These are phyloP conservation scores for Blakeslea trispora DNA, from an alignment of 371 early-diverging fungal genomes.

Conservation along the genomic window DNA sequence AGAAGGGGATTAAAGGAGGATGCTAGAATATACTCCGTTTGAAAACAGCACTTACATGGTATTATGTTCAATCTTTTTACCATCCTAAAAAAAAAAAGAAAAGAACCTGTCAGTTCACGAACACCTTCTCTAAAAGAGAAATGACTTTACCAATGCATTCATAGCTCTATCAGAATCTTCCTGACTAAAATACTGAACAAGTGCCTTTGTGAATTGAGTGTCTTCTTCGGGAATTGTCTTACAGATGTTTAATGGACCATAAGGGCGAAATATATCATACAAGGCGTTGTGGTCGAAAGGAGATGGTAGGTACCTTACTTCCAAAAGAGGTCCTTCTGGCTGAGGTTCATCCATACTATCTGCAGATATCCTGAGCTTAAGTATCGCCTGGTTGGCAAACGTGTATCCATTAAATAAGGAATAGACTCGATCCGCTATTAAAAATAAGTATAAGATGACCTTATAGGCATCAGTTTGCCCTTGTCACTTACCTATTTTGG, in stretches of 20 bases:
- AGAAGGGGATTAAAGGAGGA: neutral
- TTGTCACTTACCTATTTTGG: slow-evolving; percentile 28
- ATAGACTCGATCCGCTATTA: slow-evolving; percentile 42
- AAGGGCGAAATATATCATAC: slow-evolving; percentile 42
- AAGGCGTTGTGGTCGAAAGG: slow-evolving; percentile 30
- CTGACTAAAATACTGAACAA: slow-evolving; percentile 39
- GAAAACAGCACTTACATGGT: slow-evolving; percentile 16
- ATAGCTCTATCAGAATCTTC: slow-evolving; percentile 32
- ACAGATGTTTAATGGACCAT: slow-evolving; percentile 40
- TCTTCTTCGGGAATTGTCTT: slow-evolving; percentile 29
- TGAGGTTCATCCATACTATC: slow-evolving; percentile 24
- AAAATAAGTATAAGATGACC: neutral
- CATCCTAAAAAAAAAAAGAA: slow-evolving; percentile 13
- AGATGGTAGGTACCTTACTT: slow-evolving; percentile 30
- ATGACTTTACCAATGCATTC: slow-evolving; percentile 27
- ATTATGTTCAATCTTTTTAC: slow-evolving; percentile 18
- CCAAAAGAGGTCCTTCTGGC: slow-evolving; percentile 29
- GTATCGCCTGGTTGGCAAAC: slow-evolving; percentile 27
- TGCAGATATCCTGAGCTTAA: slow-evolving; percentile 28
- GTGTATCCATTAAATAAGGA: slow-evolving; percentile 36
- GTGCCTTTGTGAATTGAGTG: slow-evolving; percentile 25
- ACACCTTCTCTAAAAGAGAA: neutral
- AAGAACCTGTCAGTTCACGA: neutral
- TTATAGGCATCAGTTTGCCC: neutral
- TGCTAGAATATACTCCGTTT: neutral